Evolutionary conservation across 208 protist genomes (phyloP).

Genomic region (Leishmania aethiopica): DNA sequence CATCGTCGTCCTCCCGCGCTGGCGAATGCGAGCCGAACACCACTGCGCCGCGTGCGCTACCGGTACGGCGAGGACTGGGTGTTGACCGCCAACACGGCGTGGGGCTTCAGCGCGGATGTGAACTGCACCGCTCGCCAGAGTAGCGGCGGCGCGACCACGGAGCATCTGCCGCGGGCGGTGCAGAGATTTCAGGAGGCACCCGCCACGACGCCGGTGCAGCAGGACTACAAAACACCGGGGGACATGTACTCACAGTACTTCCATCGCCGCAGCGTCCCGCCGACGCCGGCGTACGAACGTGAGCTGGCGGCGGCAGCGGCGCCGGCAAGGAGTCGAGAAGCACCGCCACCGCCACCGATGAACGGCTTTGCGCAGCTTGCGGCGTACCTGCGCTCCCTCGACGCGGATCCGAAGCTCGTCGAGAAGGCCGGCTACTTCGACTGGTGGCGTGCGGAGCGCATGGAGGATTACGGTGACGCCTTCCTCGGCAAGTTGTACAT

Average conservation of each 20-base stretch:
- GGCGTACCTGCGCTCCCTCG: slow-evolving; percentile 22
- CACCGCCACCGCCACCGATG: slow-evolving; percentile 2
- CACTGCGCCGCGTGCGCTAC: slow-evolving; percentile 2
- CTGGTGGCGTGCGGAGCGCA: slow-evolving; percentile 19
- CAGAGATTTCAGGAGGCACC: not conserved
- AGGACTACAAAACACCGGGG: not conserved
- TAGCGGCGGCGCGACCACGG: not conserved
- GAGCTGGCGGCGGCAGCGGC: not conserved
- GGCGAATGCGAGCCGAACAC: not conserved
- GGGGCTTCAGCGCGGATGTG: slow-evolving; percentile 8
- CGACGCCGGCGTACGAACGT: not conserved
- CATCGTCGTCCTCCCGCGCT: not conserved
- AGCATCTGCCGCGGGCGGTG: not conserved
- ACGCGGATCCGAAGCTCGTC: slow-evolving; percentile 14
- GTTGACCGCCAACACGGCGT: slow-evolving; percentile 17
- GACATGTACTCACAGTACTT: slow-evolving; percentile 14
- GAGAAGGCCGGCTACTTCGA: slow-evolving; percentile 19
- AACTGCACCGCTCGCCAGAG: not conserved
- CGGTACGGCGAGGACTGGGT: not conserved
- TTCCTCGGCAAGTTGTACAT: slow-evolving; percentile 11
- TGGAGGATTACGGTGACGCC: slow-evolving; percentile 15
- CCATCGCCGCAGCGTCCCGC: not conserved
- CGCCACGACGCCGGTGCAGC: not conserved
- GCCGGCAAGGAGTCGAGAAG: not conserved
- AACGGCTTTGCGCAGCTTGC: slow-evolving; percentile 29